Evolutionary conservation across 1,284 basidiomycete genomes (phyloP).

Genomic region (Puccinia horiana): DNA sequence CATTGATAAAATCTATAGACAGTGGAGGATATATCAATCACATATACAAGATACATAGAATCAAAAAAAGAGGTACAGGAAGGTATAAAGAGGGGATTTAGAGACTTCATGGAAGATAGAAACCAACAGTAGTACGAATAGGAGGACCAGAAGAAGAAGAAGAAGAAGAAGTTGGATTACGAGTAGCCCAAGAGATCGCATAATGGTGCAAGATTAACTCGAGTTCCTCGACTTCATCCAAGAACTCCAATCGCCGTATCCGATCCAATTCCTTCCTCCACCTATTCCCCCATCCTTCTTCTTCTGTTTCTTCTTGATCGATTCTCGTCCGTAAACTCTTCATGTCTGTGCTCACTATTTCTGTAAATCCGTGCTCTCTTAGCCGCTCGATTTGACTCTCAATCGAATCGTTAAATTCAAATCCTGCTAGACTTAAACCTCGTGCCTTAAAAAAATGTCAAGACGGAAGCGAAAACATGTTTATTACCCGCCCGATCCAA

Average conservation of each 20-base stretch:
- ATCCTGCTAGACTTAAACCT: conserved; percentile 53
- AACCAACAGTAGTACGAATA: background rate
- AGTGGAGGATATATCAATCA: no score
- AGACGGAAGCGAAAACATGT: conserved; percentile 60
- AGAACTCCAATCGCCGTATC: conserved; percentile 73
- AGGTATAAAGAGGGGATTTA: background rate
- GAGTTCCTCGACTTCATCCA: conserved; percentile 89
- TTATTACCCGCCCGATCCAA: no score
- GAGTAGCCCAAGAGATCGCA: conserved; percentile 73
- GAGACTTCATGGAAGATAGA: background rate
- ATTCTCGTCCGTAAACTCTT: background rate
- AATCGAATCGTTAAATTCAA: background rate
- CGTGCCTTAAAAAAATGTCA: conserved; percentile 66
- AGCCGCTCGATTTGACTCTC: background rate
- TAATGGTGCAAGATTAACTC: conserved; percentile 84
- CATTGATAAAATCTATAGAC: no score
- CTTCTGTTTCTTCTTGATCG: background rate
- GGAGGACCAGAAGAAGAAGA: no score
- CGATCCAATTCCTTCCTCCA: conserved; percentile 60
- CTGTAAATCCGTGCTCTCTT: conserved; percentile 5
- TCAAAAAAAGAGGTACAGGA: no score
- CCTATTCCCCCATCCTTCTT: background rate
- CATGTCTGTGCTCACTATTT: conserved; percentile 35
- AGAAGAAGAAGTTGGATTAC: background rate
- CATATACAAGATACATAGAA: no score